Evolutionary conservation across 169 alveolate species (phyloP), one percentile per base, ranked within the genome.

Genomic region (Theileria equi): DNA sequence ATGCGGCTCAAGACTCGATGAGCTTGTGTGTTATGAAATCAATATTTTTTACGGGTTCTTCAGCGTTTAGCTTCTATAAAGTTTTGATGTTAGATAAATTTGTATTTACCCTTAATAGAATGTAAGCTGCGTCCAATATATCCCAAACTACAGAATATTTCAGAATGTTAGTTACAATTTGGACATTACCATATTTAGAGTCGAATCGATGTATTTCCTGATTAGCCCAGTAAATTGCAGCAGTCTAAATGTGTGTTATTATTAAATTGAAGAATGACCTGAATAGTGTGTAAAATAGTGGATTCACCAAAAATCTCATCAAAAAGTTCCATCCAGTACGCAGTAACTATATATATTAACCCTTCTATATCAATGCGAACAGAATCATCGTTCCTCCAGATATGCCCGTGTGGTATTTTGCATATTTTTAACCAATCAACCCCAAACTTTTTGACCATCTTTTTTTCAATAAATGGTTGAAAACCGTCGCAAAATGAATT

Each of bases 211-310:
- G 68, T n/a, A 87, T 67, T 61, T 87, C 92, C 55, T 87, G 92
- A 61, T 87, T 87, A 11, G 92, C 89, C 92, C 92, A 87, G 71
- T 82, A 87, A 13, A 87, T 87, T 4, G 92, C 81, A 17, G 92
- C 92, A 31, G 86, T 87, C 79, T 87, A 88, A 32, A 61, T 43
- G 36, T 31, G 49, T 8, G 40, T 57, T 3, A 68, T 3, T 3
- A 1, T 0, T 40, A 7, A 17, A 2, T 19, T 16, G 10, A 1
- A 3, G 23, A 60, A 66, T 2, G n/a, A 77, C 86, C 86, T 77
- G 86, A 16, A 77, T 77, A 19, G 66, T 67, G 41, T 81, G 76
- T n/a, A 87, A 16, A 1, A 61, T 58, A 36, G 53, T 34, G 0
- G 79, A 52, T 44, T 87, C 86, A 35, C 70, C 80, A 28, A 81